A percentile compares a stretch with the other conserved stretches of the same genome.
phyloP scores from a whole-genome alignment of 2,329 filamentous ascomycete species.

The Alternaria infectoria region DNA sequence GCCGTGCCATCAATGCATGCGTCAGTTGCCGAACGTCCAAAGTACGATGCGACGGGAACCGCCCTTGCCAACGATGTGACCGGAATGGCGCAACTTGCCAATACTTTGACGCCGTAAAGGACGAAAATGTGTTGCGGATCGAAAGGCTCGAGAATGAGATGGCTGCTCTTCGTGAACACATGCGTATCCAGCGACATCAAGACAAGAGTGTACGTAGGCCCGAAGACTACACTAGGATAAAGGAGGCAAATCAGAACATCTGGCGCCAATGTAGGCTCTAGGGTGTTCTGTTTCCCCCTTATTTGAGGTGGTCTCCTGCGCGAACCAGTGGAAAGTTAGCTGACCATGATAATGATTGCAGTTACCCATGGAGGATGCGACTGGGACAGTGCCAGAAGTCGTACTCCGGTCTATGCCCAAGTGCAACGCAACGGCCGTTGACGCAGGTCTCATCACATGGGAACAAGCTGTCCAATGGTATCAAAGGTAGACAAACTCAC shows the following conservation, averaged over 20 bases:
- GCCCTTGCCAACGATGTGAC: slow-evolving; percentile 40
- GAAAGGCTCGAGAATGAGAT: slow-evolving; percentile 39
- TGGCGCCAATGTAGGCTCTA: not conserved
- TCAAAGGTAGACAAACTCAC: slow-evolving; percentile 20
- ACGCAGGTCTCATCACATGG: slow-evolving; percentile 33
- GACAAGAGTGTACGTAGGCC: slow-evolving; percentile 3
- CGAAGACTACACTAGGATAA: not conserved
- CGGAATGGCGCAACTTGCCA: slow-evolving; percentile 32
- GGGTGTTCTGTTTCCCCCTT: not conserved
- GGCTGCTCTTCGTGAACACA: slow-evolving; percentile 17
- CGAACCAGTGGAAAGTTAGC: not conserved
- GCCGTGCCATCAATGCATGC: slow-evolving; percentile 44
- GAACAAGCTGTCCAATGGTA: slow-evolving; percentile 35
- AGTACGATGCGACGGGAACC: slow-evolving; percentile 41
- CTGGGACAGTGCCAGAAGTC: not conserved
- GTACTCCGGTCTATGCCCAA: slow-evolving; percentile 3
- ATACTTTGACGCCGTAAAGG: slow-evolving; percentile 35
- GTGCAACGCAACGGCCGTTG: slow-evolving; percentile 18
- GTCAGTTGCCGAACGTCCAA: slow-evolving; percentile 39
- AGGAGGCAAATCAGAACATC: not conserved
- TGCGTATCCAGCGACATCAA: slow-evolving; percentile 5
- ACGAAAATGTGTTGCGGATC: slow-evolving; percentile 30
- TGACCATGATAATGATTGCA: not conserved
- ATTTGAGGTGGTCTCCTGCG: not conserved
- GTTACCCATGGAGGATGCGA: slow-evolving; percentile 1